A percentile compares a stretch with the other conserved stretches of the same genome.
Conservation (phyloP, 1,139 yeast species). For the Yamadazyma songkhlaensis region DNA sequence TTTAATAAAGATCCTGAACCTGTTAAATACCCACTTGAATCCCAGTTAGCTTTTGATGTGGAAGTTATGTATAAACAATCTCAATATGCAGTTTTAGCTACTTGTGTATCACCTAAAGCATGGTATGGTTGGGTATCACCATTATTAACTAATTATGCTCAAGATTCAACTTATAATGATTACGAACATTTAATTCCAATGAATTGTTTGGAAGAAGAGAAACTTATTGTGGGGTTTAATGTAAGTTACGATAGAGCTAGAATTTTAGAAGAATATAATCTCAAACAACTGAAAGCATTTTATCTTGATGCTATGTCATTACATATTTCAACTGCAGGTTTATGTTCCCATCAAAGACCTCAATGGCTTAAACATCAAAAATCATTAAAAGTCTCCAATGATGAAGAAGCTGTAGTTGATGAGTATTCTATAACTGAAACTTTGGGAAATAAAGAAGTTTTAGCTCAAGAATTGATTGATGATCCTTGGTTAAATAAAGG, state of each 20-base stretch:
- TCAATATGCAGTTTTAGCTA: constrained; percentile 75
- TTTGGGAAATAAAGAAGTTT: neutral
- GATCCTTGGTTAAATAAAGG: constrained; percentile 83
- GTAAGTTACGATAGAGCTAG: constrained; percentile 90
- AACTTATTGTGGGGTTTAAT: constrained; percentile 82
- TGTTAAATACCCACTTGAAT: constrained; percentile 68
- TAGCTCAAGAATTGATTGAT: constrained; percentile 31
- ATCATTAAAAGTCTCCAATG: constrained; percentile 16
- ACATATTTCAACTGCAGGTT: constrained; percentile 88
- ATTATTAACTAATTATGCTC: constrained; percentile 43
- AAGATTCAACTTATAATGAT: constrained; percentile 23
- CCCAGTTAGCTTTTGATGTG: constrained; percentile 79
- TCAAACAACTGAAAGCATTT: constrained; percentile 67
- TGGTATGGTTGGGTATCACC: constrained; percentile 99
- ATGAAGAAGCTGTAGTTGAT: constrained; percentile 23
- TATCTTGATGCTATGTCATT: constrained; percentile 90
- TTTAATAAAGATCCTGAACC: constrained; percentile 47
- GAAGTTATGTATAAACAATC: constrained; percentile 80
- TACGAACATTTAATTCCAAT: constrained; percentile 75
- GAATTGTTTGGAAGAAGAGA: constrained; percentile 45
- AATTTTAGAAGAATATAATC: constrained; percentile 75
- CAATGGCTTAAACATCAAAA: constrained; percentile 68
- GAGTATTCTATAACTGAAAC: neutral
- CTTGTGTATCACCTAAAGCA: constrained; percentile 73
- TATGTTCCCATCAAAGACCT: constrained; percentile 89